Percentiles rank a stretch among this genome's conserved stretches.
Evolutionary conservation across 495 filamentous ascomycete species (phyloP).

Genomic region (Neurospora sp.): DNA sequence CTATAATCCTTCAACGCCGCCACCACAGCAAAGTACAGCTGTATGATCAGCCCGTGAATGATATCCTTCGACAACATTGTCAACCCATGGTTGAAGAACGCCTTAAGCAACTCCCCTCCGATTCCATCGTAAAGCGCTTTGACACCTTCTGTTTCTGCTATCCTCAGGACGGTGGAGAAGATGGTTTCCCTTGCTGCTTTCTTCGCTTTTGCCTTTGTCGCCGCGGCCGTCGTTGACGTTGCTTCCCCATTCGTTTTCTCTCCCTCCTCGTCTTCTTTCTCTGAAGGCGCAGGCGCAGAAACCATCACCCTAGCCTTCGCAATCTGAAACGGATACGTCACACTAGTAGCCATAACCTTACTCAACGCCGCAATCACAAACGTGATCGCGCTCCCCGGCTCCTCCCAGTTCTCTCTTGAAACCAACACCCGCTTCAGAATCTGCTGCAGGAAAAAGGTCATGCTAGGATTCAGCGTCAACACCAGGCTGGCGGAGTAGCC

Average conservation of each 20-base stretch:
- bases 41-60: conserved; percentile 66
- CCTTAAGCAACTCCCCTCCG: conserved; percentile 65
- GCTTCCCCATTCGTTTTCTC: conserved; percentile 3
- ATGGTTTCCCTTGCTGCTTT: conserved; percentile 38
- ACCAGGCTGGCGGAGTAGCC: conserved; percentile 77
- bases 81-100: conserved; percentile 77
- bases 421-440: conserved; percentile 51
- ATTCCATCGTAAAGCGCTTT: conserved; percentile 69
- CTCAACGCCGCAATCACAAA: conserved; percentile 70
- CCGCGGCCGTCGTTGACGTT: no score
- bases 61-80: conserved; percentile 85
- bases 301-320: conserved; percentile 71
- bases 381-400: conserved; percentile 35
- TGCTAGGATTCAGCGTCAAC: conserved; percentile 74
- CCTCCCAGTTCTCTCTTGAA: conserved; percentile 36
- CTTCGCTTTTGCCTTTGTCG: not conserved
- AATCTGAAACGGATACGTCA: conserved; percentile 81
- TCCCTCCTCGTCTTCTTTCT: not conserved
- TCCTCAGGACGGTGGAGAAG: conserved; percentile 50
- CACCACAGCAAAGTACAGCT: conserved; percentile 48
- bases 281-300: conserved; percentile 10
- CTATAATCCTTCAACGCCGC: conserved; percentile 19
- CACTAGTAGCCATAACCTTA: conserved; percentile 66
- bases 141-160: conserved; percentile 57
- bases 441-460: conserved; percentile 80